Conservation (phyloP, 768 basidiomycete genomes). For the Lactifluus pinguis region DNA sequence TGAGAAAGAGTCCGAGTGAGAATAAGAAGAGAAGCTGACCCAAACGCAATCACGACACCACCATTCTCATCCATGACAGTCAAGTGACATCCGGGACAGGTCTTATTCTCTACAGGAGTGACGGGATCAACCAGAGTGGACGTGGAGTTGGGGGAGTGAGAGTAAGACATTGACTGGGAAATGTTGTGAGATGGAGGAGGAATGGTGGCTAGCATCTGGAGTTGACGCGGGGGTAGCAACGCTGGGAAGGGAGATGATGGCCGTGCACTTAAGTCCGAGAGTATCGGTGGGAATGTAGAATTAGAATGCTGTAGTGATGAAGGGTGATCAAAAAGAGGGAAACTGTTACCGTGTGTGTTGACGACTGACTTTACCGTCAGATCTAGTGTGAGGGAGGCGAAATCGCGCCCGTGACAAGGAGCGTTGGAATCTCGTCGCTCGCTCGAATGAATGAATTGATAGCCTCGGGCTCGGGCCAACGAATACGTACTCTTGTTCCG, state of each 20-base stretch:
- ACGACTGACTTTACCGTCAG: not conserved
- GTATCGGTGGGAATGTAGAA: not conserved
- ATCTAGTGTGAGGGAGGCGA: not conserved
- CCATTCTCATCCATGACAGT: slow-evolving; percentile 75
- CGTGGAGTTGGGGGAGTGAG: not conserved
- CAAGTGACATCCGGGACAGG: slow-evolving; percentile 76
- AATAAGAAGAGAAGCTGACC: slow-evolving; percentile 38
- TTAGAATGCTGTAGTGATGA: slow-evolving; percentile 2
- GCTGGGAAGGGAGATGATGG: not conserved
- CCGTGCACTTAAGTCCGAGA: not conserved
- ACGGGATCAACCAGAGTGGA: slow-evolving; percentile 12
- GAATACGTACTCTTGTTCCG: not conserved
- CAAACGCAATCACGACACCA: slow-evolving; percentile 90
- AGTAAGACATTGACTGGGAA: slow-evolving; percentile 6
- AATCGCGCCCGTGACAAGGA: slow-evolving; percentile 3
- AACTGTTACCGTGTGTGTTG: no score
- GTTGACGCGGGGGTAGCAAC: not conserved
- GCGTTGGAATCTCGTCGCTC: not conserved
- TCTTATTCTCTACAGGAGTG: slow-evolving; percentile 39
- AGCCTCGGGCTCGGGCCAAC: not conserved
- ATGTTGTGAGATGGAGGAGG: slow-evolving; percentile 9
- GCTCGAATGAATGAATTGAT: not conserved
- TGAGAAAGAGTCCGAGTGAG: not conserved
- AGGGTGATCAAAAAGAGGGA: not conserved
- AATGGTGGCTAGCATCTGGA: slow-evolving; percentile 12